Evolutionary conservation across 176 grass and related monocot species (phyloP).

Genomic region (Bonia amplexicaulis): DNA sequence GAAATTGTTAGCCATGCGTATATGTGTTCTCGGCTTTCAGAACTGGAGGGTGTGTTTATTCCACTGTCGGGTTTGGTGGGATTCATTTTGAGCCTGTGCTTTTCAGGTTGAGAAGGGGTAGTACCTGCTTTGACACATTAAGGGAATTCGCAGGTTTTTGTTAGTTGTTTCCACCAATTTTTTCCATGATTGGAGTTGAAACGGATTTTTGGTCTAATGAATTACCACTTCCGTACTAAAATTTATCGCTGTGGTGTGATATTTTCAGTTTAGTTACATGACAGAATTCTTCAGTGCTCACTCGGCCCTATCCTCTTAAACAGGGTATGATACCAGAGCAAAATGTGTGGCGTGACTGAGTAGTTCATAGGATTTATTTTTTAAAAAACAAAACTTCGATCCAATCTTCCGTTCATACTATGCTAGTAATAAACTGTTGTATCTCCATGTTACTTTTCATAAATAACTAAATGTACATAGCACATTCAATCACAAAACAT

Average conservation of each 20-base stretch:
- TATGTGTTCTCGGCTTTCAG: background rate
- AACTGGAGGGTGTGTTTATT: background rate
- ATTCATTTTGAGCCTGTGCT: background rate
- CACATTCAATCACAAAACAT: background rate
- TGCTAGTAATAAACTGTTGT: background rate
- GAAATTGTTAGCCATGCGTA: too few relatives aligned
- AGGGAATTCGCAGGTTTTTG: too few relatives aligned
- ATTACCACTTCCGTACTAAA: background rate
- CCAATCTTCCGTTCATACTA: background rate
- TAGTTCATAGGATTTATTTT: background rate
- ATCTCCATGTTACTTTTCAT: background rate
- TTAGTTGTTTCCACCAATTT: background rate
- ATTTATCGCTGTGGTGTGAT: background rate
- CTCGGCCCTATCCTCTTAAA: background rate
- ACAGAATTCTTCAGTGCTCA: background rate
- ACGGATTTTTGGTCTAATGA: background rate
- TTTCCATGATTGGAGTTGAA: background rate
- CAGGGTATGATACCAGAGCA: background rate
- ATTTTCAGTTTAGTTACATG: background rate
- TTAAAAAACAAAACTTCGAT: background rate
- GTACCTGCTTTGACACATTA: background rate
- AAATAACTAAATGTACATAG: too few relatives aligned
- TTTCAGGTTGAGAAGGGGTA: background rate
- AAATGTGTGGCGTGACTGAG: background rate
- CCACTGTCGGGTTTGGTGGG: background rate